Conservation (phyloP, 305 asterid species). For the Fraxinus xanthoxyloides region DNA sequence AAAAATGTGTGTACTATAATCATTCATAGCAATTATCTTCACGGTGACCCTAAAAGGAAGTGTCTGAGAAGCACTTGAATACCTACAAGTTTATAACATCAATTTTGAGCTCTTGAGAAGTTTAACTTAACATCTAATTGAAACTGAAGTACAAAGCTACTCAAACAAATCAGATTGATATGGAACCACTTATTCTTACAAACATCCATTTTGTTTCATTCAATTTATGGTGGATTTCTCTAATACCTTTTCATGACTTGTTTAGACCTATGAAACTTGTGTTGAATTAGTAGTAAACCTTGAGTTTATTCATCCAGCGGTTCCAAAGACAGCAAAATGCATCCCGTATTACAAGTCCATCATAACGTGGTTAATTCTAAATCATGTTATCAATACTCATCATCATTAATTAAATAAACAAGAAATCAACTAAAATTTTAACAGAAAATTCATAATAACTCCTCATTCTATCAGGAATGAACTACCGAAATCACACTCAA, state of each 20-base stretch:
- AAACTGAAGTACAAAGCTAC: background rate
- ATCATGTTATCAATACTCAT: background rate
- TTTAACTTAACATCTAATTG: background rate
- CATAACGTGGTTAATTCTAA: background rate
- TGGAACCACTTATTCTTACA: background rate
- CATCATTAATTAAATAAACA: background rate
- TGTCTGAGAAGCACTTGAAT: background rate
- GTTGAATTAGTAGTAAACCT: background rate
- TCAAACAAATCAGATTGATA: background rate
- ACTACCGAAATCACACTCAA: background rate
- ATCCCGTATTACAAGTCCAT: background rate
- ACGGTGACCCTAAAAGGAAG: background rate
- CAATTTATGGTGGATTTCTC: background rate
- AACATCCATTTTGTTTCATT: background rate
- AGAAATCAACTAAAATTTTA: background rate
- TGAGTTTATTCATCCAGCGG: background rate
- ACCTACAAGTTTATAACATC: background rate
- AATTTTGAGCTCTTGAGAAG: background rate
- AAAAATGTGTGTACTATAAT: background rate
- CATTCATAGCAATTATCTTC: background rate
- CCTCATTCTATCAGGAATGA: slow-evolving; percentile 20
- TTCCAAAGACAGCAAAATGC: background rate
- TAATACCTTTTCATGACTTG: background rate
- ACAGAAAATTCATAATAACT: background rate
- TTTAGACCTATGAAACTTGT: background rate